Percentiles rank a stretch among this genome's conserved stretches.
Evolutionary conservation across 345 rosid genomes (phyloP).

Genomic region (Rubroshorea leprosula): DNA sequence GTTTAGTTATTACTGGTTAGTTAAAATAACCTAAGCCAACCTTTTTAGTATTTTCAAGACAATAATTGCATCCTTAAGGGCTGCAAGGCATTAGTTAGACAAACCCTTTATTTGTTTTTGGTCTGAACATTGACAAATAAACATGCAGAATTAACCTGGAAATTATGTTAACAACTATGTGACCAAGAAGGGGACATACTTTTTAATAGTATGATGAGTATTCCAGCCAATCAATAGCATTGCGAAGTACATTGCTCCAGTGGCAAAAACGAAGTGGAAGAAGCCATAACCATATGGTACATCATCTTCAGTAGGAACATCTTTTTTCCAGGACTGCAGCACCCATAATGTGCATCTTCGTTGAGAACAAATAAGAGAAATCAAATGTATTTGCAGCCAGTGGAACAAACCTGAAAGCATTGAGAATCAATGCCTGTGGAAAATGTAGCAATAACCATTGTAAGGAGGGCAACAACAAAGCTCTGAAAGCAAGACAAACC

Average conservation of each 20-base stretch:
- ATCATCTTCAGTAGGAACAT: constrained; percentile 40
- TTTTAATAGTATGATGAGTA: constrained; percentile 73
- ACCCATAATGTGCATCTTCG: constrained; percentile 12
- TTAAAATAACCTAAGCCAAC: too few relatives aligned
- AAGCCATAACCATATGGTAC: constrained; percentile 94
- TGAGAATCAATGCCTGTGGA: constrained; percentile 94
- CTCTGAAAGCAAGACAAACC: constrained; percentile 66
- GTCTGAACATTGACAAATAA: too few relatives aligned
- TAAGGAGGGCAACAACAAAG: constrained; percentile 72
- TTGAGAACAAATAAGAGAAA: background rate
- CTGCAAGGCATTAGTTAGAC: too few relatives aligned
- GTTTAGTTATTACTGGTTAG: too few relatives aligned
- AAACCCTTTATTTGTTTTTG: too few relatives aligned
- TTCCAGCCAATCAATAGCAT: constrained; percentile 95
- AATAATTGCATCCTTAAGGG: too few relatives aligned
- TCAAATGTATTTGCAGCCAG: constrained; percentile 1
- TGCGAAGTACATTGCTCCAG: constrained; percentile 95
- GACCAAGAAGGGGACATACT: constrained; percentile 44
- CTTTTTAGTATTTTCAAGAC: too few relatives aligned
- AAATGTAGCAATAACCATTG: constrained; percentile 92
- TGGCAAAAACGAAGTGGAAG: constrained; percentile 96
- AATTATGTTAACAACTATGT: too few relatives aligned
- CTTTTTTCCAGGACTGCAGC: constrained; percentile 56
- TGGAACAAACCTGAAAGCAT: constrained; percentile 73
- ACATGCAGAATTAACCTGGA: too few relatives aligned